Conservation (phyloP, 495 filamentous ascomycete species). For the Xylaria grammica region DNA sequence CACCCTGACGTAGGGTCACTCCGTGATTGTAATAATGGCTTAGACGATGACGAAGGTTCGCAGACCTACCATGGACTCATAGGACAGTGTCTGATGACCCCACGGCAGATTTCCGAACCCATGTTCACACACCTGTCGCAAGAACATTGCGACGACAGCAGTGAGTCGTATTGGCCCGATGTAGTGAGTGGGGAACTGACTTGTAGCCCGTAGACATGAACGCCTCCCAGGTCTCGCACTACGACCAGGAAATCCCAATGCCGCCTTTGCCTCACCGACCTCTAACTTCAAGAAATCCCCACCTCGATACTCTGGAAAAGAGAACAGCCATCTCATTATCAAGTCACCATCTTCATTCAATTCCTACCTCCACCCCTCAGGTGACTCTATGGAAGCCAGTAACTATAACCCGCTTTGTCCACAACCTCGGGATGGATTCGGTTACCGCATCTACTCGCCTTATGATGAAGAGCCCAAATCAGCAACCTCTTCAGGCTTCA, state of each 20-base stretch:
- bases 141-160: conserved; percentile 29
- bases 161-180: conserved; percentile 30
- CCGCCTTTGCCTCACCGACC: conserved; percentile 30
- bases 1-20: conserved; percentile 14
- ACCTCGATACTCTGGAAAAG: conserved; percentile 27
- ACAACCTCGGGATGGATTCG: conserved; percentile 39
- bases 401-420: conserved; percentile 52
- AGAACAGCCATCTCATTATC: conserved; percentile 26
- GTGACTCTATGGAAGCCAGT: conserved; percentile 37
- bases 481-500: conserved; percentile 28
- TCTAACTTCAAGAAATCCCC: conserved; percentile 26
- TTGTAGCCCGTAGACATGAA: conserved; percentile 29
- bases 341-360: conserved; percentile 32
- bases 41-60: conserved; percentile 29
- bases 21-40: conserved; percentile 12
- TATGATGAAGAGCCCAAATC: conserved; percentile 42
- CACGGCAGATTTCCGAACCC: conserved; percentile 26
- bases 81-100: conserved; percentile 29
- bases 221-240: conserved; percentile 32
- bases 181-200: conserved; percentile 19
- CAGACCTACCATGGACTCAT: conserved; percentile 12
- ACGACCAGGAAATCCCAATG: conserved; percentile 37
- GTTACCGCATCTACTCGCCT: conserved; percentile 36
- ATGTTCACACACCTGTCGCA: conserved; percentile 15
- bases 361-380: conserved; percentile 38